phyloP scores from a whole-genome alignment of 1,139 yeast genomes.

The Entelexis paramagnoliae region DNA sequence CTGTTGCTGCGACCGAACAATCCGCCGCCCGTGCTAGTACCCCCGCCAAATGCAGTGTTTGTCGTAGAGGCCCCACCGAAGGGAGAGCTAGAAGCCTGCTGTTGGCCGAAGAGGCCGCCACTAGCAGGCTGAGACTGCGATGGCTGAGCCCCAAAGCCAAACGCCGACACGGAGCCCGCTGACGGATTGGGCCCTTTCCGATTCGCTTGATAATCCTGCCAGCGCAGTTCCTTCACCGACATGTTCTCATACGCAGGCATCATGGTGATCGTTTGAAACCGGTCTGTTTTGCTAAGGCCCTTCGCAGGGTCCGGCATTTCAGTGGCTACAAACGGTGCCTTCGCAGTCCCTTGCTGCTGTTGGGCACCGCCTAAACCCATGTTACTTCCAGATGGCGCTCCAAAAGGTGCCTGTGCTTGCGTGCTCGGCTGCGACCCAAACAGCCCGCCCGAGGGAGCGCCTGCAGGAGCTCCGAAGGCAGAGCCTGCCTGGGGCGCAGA shows the following conservation, averaged over 20 bases:
- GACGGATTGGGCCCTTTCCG: slow-evolving; percentile 38
- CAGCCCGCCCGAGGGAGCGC: background rate
- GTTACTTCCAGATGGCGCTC: background rate
- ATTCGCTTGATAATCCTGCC: slow-evolving; percentile 74
- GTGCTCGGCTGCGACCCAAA: slow-evolving; percentile 8
- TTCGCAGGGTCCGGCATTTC: slow-evolving; percentile 65
- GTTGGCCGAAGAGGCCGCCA: slow-evolving; percentile 22
- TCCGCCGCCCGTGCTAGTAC: background rate
- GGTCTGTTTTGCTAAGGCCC: slow-evolving; percentile 32
- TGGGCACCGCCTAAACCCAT: background rate
- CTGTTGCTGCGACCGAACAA: slow-evolving; percentile 10
- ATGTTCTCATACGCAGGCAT: slow-evolving; percentile 84
- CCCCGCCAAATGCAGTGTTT: slow-evolving; percentile 6
- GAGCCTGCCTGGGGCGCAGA: slow-evolving; percentile 9
- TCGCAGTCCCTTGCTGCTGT: slow-evolving; percentile 48
- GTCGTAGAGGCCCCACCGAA: slow-evolving; percentile 2
- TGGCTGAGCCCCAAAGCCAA: slow-evolving; percentile 24
- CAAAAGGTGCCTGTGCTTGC: slow-evolving; percentile 7
- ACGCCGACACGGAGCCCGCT: background rate
- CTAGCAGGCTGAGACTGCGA: background rate
- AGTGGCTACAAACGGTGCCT: slow-evolving; percentile 46
- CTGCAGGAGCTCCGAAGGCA: slow-evolving; percentile 12
- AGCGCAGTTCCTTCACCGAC: slow-evolving; percentile 79
- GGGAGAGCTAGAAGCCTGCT: slow-evolving; percentile 15
- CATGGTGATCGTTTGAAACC: slow-evolving; percentile 64